A percentile compares a stretch with the other conserved stretches of the same genome.
phyloP scores from a whole-genome alignment of 192 early-diverging fungal genomes.

The Gonapodya sp. region DNA sequence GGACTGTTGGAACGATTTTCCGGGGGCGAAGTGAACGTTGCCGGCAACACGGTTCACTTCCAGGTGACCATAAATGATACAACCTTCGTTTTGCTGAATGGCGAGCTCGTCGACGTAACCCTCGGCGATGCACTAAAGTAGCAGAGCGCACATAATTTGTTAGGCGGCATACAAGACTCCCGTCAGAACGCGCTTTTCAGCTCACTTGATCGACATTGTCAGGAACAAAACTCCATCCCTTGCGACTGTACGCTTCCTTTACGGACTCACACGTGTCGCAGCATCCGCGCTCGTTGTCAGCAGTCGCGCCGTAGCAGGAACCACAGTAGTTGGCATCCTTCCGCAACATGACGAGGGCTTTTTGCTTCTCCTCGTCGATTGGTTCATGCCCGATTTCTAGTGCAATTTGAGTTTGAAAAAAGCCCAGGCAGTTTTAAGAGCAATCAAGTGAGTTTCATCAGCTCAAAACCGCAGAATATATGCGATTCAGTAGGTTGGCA shows the following conservation, averaged over 20 bases:
- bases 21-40: constrained; percentile 88
- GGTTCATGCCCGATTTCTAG: constrained; percentile 7
- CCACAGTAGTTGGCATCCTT: constrained; percentile 60
- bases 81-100: constrained; percentile 80
- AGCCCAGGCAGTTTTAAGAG: too few species aligned
- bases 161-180: not conserved
- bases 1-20: constrained; percentile 60
- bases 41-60: constrained; percentile 87
- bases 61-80: constrained; percentile 68
- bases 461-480: too few species aligned
- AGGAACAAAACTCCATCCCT: constrained; percentile 75
- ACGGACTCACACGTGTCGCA: constrained; percentile 95
- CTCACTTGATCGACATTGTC: constrained; percentile 72
- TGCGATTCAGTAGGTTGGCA: not conserved
- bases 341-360: not conserved
- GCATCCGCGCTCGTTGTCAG: constrained; percentile 43
- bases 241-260: constrained; percentile 65
- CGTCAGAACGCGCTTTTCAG: not conserved
- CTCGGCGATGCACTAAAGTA: constrained; percentile 65
- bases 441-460: too few species aligned
- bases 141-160: constrained; percentile 8
- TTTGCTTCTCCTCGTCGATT: not conserved
- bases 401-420: too few species aligned
- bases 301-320: constrained; percentile 70
- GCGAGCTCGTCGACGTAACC: constrained; percentile 65